Base-by-base conservation (phyloP, 169 alveolate species). In the Eimeria acervulina region DNA sequence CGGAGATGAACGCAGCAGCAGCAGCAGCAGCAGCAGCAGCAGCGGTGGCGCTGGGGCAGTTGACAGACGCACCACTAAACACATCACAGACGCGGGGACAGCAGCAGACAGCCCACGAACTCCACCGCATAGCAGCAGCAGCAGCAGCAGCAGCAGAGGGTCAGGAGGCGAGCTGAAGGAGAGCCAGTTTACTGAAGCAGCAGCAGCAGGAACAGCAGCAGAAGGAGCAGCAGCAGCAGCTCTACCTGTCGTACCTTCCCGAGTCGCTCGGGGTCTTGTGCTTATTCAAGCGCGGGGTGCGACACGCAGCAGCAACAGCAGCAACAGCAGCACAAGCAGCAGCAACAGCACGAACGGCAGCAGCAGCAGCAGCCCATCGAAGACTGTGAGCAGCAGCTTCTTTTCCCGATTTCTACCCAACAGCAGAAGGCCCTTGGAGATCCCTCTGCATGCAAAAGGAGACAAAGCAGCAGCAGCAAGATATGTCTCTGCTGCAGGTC, bases 21-120 rank as follows among this genome's bases (percentile, higher is more conserved):
- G 59, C 85, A 6, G 85, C 85, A 33, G 85, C 47, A 74, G 85
- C 47, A 28, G 52, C 85, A 74, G 85, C 85, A 74, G 85, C 85
- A n/a, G 85, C 26, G 8, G 47, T 21, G 47, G 23, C 52, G 19
- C 52, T 26, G 85, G 47, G 40, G 85, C 21, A n/a, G 85, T 40
- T 17, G 40, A 36, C 19, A 40, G 51, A 31, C 23, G 47, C 28
- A 21, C 17, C 52, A 74, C 23, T 26, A 74, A 28, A 66, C 78
- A 21, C 78, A 23, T 12, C 13, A 21, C 36, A 66, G 40, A n/a
- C 0, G 78, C 6, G 51, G 21, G 85, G 40, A 10, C 52, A 28
- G 7, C 21, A 31, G 21, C 52, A 28, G 23, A 7, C 47, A 28
- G 52, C 85, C 85, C 40, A 36, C 85, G 19, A 23, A 74, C 40